These are phyloP conservation scores for Aspergillus arachidicola DNA, from an alignment of 2,329 filamentous ascomycete genomes.

Conservation along the genomic window DNA sequence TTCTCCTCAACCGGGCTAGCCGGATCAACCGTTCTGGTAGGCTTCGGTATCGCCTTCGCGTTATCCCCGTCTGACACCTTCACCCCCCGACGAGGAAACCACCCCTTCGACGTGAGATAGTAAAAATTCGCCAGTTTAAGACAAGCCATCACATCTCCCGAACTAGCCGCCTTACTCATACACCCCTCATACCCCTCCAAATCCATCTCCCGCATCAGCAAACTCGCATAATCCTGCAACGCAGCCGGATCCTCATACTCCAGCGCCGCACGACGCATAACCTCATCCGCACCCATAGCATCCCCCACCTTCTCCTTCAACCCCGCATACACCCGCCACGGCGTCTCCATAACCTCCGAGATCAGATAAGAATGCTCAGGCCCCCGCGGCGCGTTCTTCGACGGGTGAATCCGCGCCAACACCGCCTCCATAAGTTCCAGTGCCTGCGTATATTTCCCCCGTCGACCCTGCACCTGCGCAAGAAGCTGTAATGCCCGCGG, in stretches of 20 bases:
- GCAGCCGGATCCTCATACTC: constrained; percentile 35
- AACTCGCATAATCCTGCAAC: constrained; percentile 29
- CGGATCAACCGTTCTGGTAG: background rate
- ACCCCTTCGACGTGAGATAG: constrained; percentile 32
- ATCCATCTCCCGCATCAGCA: constrained; percentile 27
- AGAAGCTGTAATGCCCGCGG: constrained; percentile 34
- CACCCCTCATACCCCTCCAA: constrained; percentile 37
- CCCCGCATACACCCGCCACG: constrained; percentile 32
- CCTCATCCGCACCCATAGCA: constrained; percentile 18
- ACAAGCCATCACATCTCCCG: constrained; percentile 32
- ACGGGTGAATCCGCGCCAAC: constrained; percentile 25
- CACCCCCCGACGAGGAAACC: constrained; percentile 26
- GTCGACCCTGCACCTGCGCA: constrained; percentile 28
- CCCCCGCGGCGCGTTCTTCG: background rate
- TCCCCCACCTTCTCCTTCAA: constrained; percentile 22
- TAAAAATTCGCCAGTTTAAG: constrained; percentile 42
- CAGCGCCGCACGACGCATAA: constrained; percentile 29
- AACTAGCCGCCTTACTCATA: constrained; percentile 37
- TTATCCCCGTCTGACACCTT: background rate
- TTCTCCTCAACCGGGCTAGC: background rate
- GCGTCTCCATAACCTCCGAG: constrained; percentile 10
- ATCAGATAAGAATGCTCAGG: background rate
- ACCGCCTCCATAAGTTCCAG: constrained; percentile 29
- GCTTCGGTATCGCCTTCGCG: background rate
- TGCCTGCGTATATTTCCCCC: constrained; percentile 25